Evolutionary conservation across 2,329 filamentous ascomycete species (phyloP), one percentile per base, ranked within the genome.

Genomic region (Hortaea werneckii): DNA sequence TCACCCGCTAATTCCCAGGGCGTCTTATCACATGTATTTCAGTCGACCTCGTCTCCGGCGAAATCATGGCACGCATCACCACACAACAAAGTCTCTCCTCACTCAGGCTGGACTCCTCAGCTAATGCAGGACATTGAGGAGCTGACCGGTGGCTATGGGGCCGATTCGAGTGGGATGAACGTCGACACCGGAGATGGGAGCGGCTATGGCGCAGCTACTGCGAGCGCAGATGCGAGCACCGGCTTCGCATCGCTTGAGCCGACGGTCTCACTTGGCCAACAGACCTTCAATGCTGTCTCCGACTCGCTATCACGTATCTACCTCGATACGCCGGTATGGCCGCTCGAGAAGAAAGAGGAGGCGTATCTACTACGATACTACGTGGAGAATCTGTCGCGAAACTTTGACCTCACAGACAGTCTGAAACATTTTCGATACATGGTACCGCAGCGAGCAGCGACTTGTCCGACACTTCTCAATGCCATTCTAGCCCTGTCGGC

Each of bases 401-500:
- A 52, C 13, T 59, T 65, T 37, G 61, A 65, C 42, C 51, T 65
- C 1, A 61, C 56, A 34, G 62, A 65, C 49, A 53, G 58, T 8
- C 46, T 56, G n/a, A 51, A 59, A 12, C 74, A 77, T 48, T 80
- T 81, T 52, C 71, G 74, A 45, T 65, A 69, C 0, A 63, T 74
- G 5, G 76, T 80, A 0, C 77, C 77, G 0, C 67, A 73, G 44
- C 65, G 73, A 13, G 75, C 77, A 4, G 68, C 67, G 9, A 67
- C 62, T 1, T 77, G 70, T 43, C 71, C 71, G 0, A 71, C 74
- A 2, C 65, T 80, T 4, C 64, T 78, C 9, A 77, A 78, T 45
- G 76, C 77, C 20, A 77, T 79, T 27, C 69, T 78, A 37, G 76
- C 77, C 1, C 65, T 79, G 4, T 72, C 77, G 0, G 73, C 76